Evolutionary conservation across 805 yeast species (phyloP).

Genomic region (Metschnikowia aberdeeniae): DNA sequence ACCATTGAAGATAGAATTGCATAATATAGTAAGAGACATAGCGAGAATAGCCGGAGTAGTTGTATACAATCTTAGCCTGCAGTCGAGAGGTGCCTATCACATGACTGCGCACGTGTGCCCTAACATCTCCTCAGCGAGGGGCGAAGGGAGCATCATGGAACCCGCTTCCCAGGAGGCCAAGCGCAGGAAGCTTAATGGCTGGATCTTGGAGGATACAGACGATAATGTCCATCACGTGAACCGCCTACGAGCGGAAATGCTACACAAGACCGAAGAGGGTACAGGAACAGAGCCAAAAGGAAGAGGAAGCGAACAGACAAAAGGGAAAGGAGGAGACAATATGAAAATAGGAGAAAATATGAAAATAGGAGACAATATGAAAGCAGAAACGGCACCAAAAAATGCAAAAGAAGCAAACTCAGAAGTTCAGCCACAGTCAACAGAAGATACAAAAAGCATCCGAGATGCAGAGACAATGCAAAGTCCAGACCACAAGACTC

Average conservation of each 20-base stretch:
- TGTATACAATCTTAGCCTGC: too few relatives aligned
- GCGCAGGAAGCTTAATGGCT: conserved; percentile 8
- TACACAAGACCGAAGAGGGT: background rate
- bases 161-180: conserved; percentile 1
- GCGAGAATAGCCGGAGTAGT: background rate
- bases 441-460: too few relatives aligned
- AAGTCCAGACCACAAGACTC: too few relatives aligned
- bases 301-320: background rate
- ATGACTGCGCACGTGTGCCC: background rate
- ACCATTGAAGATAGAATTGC: conserved; percentile 19
- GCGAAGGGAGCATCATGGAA: background rate
- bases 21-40: background rate
- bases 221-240: conserved; percentile 20
- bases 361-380: too few relatives aligned
- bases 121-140: background rate
- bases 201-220: conserved; percentile 17
- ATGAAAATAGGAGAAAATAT: too few relatives aligned
- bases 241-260: conserved; percentile 8
- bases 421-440: too few relatives aligned
- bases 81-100: background rate
- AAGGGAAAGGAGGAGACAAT: background rate
- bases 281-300: background rate
- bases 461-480: too few relatives aligned
- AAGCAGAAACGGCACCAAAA: too few relatives aligned
- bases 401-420: too few relatives aligned